Base-by-base conservation (phyloP, 2,329 filamentous ascomycete genomes). In the Trichoderma guizhouense region DNA sequence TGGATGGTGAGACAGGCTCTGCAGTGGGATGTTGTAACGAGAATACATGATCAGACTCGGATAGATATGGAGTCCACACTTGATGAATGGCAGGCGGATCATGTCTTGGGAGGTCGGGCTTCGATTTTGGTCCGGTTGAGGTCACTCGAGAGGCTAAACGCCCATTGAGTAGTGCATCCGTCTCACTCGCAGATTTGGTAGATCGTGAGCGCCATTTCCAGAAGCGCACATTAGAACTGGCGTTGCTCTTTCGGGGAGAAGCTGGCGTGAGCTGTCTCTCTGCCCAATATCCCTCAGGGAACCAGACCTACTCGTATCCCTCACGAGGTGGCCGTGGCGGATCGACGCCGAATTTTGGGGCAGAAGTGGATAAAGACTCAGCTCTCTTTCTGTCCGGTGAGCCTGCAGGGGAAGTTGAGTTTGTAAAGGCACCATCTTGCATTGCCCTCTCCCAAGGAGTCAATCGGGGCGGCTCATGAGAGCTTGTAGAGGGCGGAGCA, bases 281-380 rank as follows among this genome's bases (percentile, higher is more conserved):
- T n/a, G 88, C 88, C 88, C 87, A 90, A 77, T 88, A 90, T 7
- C 88, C 88, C 66, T 85, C 86, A 1, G 88, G 88, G 76, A 88
- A 89, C 88, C 88, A 90, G 28, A 90, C 88, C 88, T 87, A 90
- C 80, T 90, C 88, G 76, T 80, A 83, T 53, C 88, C 87, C 58
- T 85, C 83, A 63, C 80, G 85, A 68, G 88, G 80, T n/a, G 86
- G 83, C 2, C 88, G 84, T 28, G 88, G 88, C 3, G 88, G 88
- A 71, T 90, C 87, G 32, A 86, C 77, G 18, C 77, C 79, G 21
- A 78, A 81, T 7, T 69, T 72, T 28, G 74, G 26, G 18, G 47
- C 43, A n/a, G 73, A 32, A 11, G 53, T 34, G n/a, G 71, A 60
- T 14, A 32, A 65, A 15, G 18, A 69, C 5, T 26, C 36, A 5